Conservation (phyloP, 208 protist species). For the Crithidia expoeki region DNA sequence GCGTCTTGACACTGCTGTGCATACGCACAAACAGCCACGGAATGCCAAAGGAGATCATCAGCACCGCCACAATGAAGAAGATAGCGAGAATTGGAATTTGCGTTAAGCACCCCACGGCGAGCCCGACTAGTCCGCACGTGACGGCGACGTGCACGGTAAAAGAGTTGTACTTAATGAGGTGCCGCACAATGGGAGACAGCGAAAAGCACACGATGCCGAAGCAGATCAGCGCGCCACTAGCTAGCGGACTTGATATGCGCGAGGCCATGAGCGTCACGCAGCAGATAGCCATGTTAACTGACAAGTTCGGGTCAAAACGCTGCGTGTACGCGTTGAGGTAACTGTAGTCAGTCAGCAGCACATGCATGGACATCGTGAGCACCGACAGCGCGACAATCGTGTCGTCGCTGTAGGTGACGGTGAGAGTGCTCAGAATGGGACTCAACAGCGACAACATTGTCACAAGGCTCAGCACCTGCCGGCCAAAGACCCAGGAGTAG, state of each 20-base stretch:
- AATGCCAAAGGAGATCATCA: conserved; percentile 73
- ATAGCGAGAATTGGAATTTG: conserved; percentile 63
- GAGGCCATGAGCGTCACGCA: conserved; percentile 86
- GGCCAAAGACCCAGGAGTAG: conserved; percentile 50
- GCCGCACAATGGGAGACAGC: conserved; percentile 78
- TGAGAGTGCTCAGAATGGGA: conserved; percentile 84
- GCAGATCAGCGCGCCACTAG: conserved; percentile 77
- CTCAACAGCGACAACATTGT: conserved; percentile 73
- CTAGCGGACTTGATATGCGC: conserved; percentile 64
- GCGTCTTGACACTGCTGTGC: conserved; percentile 80
- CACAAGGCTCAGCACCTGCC: conserved; percentile 61
- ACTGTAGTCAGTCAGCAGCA: conserved; percentile 85
- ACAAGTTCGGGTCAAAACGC: conserved; percentile 64
- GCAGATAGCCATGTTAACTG: conserved; percentile 86
- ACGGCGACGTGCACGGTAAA: conserved; percentile 67
- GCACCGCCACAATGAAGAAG: conserved; percentile 55
- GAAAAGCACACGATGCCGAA: conserved; percentile 89
- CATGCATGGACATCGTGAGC: conserved; percentile 78
- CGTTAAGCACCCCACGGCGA: conserved; percentile 57
- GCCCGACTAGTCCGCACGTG: conserved; percentile 66
- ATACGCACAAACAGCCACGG: conserved; percentile 80
- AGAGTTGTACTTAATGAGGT: conserved; percentile 64
- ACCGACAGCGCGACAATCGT: conserved; percentile 89
- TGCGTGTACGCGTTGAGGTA: conserved; percentile 83
- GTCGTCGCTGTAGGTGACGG: conserved; percentile 85